Base-by-base conservation (phyloP, 1,284 basidiomycete genomes). In the Ustilago shanxiensis region DNA sequence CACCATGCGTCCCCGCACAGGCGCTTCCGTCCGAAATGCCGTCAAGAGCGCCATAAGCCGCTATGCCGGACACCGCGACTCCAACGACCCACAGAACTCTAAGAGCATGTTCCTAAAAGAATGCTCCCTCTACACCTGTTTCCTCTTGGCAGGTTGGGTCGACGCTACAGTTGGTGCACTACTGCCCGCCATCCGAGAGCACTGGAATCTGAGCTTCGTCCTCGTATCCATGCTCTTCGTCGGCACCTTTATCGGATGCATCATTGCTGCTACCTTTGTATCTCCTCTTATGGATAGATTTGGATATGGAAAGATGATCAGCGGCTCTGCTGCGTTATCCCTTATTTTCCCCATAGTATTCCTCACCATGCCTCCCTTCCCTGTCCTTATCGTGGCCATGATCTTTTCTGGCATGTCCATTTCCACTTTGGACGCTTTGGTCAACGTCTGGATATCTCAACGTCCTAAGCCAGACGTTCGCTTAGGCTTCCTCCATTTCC, bases 201-300 rank as follows among this genome's bases (percentile, higher is more conserved):
- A 55, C 37, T 82, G 79, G 66, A 3, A 65, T 22, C 53, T 79
- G 11, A 59, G 66, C 67, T 74, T 75, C 24, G 52, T 70, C 18
- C 44, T 74, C 18, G 65, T 76, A 10, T 67, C 70, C 14, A 55
- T 74, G 60, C 75, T 80, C 22, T 82, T 82, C 52, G 65, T 82
- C 18, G 67, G 69, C 37, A 82, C 76, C 10, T 69, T 79, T 3
- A 28, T 39, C 20, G 80, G 80, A 26, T 75, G 72, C 67, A 64
- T 82, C 60, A 56, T 77, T 28, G 66, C 76, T 10, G 66, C 73
- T 3, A 41, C 63, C 6, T 47, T 60, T 37, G 57, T 66, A 24
- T 68, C 76, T 24, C 57, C 61, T 1, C 44, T 77, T n/a, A 67
- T 79, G 56, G 70, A 79, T 35, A 53, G 24, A 11, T 45, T 76